Percentiles rank a stretch among this genome's conserved stretches.
phyloP scores from a whole-genome alignment of 2,329 filamentous ascomycete genomes.

The Furcasterigmium furcatum region DNA sequence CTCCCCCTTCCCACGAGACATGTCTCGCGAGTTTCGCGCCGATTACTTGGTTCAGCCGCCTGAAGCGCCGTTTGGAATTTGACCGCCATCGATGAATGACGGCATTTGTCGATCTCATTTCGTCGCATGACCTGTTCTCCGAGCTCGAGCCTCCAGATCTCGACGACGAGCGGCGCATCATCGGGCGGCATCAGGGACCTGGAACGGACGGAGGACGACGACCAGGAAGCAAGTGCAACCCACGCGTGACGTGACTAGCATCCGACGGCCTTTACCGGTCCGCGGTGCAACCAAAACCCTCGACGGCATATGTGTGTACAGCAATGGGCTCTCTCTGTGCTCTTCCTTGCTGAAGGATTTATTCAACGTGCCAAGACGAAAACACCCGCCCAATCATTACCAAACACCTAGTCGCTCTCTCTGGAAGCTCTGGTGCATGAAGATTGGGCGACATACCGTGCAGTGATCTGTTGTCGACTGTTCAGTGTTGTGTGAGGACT shows the following conservation, averaged over 20 bases:
- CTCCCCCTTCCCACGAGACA: background rate
- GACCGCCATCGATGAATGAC: too few relatives aligned
- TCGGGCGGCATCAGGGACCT: background rate
- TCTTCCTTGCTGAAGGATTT: conserved; percentile 53
- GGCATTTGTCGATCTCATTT: too few relatives aligned
- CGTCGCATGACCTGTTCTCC: too few relatives aligned
- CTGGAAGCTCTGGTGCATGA: conserved; percentile 45
- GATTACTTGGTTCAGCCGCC: too few relatives aligned
- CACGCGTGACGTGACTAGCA: background rate
- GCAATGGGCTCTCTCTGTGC: conserved; percentile 47
- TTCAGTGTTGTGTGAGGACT: too few relatives aligned
- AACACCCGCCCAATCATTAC: conserved; percentile 47
- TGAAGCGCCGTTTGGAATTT: too few relatives aligned
- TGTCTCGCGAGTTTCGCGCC: background rate
- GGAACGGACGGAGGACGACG: background rate
- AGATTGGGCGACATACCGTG: conserved; percentile 43
- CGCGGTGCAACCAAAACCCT: conserved; percentile 1
- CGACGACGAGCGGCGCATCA: too few relatives aligned
- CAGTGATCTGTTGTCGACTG: too few relatives aligned
- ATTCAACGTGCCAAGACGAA: conserved; percentile 53
- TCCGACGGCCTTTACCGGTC: too few relatives aligned
- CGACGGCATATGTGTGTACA: conserved; percentile 59
- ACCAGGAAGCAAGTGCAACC: too few relatives aligned
- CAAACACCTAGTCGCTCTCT: conserved; percentile 43
- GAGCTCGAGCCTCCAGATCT: too few relatives aligned